Base-by-base conservation (phyloP, 2,329 filamentous ascomycete species). In the Stachybotrys chartarum region DNA sequence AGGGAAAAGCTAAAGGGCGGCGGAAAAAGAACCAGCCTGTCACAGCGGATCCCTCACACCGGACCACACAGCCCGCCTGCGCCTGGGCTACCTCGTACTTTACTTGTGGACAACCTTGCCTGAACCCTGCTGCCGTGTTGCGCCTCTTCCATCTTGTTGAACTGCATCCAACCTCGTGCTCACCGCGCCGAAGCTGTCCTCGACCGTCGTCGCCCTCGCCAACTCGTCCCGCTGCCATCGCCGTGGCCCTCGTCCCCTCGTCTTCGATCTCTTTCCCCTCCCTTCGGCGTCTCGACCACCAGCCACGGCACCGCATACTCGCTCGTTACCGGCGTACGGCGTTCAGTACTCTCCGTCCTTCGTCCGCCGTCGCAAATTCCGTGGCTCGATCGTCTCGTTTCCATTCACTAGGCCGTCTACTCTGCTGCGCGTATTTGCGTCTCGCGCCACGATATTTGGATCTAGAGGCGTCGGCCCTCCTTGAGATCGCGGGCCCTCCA, bases 401-500 rank as follows among this genome's bases (percentile, higher is more conserved):
- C 50, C 35, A 49, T 44, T 14, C 14, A 14, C 35, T 42, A 10
- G 10, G 10, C 14, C 35, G 35, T 5, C 35, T 14, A 42, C 35
- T 14, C 24, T 24, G 24, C 24, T 24, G 24, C 24, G 24, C 24
- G 24, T 24, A 24, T 24, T 24, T 24, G 24, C 24, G 24, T 24
- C 24, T 24, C 24, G 24, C 24, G 24, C 24, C 24, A 24, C 24
- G 24, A 24, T 24, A 24, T 24, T 4, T 24, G 24, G 35, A 42
- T 42, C 35, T 3, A 14, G 14, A 42, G 35, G 8, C 5, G 35
- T 14, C 35, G 35, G 44, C 17, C 18, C 5, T 24, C 45, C 51
- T 53, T 42, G 35, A 42, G 35, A 10, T 60, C 54, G 59, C 58
- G 57, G 24, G 55, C 50, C 49, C 56, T 55, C 57, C 57, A 53